Evolutionary conservation across 371 early-diverging fungal genomes (phyloP), one percentile per base, ranked within the genome.

Genomic region (Mucor racemosus): DNA sequence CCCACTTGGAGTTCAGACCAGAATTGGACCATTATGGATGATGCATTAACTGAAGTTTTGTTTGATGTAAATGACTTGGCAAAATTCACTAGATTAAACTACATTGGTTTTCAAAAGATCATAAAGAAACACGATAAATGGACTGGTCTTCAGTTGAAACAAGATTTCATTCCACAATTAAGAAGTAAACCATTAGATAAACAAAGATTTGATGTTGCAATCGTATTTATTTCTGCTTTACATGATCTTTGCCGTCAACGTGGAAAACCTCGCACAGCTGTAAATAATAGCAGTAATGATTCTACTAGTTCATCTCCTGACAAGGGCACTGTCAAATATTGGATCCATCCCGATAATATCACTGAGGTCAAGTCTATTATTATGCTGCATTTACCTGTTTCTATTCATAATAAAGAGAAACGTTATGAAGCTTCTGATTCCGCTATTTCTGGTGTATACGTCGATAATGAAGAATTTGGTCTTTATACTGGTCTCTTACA

Each of bases 331-430:
- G 88, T 91, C 39, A 96, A 99, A 82, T 99, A 99, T 80, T 99
- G 99, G 99, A 95, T 99, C 15, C 97, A 97, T 72, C 95, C 95
- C 1, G 99, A 99, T 76, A 98, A 99, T 77, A 93, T 99, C 50
- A 94, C 94, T 60, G 97, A 98, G 75, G 90, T 99, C 69, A 96
- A 98, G 76, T 88, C 93, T 44, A 84, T 89, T 68, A 94, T 99
- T 60, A 82, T 99, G 64, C 91, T 94, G 64, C 91, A 98, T 76
- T 89, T 99, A 5, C 99, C 99, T 7, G 96, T 99, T 21, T 87
- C 95, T 66, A 92, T 99, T 39, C 97, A 95, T 74, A 75, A 80
- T 60, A 62, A 68, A 31, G 68, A 89, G 42, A 86, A 88, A 55
- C 81, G 86, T 33, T 92, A 87, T 66, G 78, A 76, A 50, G 65